Base-by-base conservation (phyloP, 129 eudicot genomes). In the Mikania micrantha region DNA sequence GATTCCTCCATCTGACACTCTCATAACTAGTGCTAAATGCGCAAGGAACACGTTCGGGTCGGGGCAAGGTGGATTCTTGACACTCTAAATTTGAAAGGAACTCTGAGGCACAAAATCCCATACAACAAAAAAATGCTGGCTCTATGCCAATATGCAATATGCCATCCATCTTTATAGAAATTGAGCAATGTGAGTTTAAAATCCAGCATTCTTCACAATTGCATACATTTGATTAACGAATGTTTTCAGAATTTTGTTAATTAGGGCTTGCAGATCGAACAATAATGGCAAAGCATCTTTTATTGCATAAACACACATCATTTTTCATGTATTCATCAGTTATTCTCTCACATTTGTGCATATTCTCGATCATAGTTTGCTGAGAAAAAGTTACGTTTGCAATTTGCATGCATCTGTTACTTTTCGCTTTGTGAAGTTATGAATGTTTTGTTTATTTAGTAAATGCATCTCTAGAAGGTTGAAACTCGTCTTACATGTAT, bases 211-310 rank as follows among this genome's bases (percentile, higher is more conserved):
- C 25, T 28, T 50, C 45, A 3, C 29, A 58, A 74, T 69, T 64
- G 70, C 80, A 47, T 36, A 28, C 65, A 67, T 68, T 79, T 69
- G 56, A 44, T 21, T 34, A 27, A 62, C 36, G 29, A 19, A 27
- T 38, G 4, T n/a, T 12, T 9, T 36, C 27, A 8, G 36, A 3
- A 44, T 44, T 44, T 1, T 11, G n/a, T 9, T 7, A 2, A 17
- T 48, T 19, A 20, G 4, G 16, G 27, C 56, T 48, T 48, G 7
- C 27, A 48, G 27, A 48, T 48, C 56, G 5, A 13, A 21, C 29
- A 52, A 52, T 31, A 52, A 52, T 52, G 16, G 28, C 58, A 19
- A 20, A 31, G 0, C 60, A 52, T 52, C 60, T 52, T 22, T 52
- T 1, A 22, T 50, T 9, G 59, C 59, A 9, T 22, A 22, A 4